Conservation (phyloP, 768 basidiomycete genomes). For the Russula virescens region DNA sequence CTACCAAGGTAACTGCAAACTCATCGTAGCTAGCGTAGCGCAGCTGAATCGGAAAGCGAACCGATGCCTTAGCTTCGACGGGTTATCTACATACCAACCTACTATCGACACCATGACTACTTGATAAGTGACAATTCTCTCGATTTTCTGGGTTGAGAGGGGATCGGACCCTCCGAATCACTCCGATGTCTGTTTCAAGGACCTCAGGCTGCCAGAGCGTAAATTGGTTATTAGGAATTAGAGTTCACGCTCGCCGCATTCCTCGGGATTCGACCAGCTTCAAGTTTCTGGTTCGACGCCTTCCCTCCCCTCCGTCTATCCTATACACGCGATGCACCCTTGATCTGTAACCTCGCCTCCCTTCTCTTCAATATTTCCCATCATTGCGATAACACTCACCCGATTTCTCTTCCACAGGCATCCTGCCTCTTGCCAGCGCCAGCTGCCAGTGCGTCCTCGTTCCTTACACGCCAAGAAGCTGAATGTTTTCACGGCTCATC, state of each 20-base stretch:
- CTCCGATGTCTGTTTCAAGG: not conserved
- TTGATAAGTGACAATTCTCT: not conserved
- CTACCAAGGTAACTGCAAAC: not conserved
- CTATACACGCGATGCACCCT: conserved; percentile 7
- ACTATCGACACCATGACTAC: not conserved
- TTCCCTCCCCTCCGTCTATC: not conserved
- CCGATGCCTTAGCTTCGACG: no score
- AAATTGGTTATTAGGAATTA: conserved; percentile 6
- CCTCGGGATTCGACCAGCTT: not conserved
- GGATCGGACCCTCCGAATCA: not conserved
- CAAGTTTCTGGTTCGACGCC: not conserved
- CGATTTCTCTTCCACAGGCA: not conserved
- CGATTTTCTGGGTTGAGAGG: not conserved
- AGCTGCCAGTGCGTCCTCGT: conserved; percentile 8
- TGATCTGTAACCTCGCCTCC: conserved; percentile 1
- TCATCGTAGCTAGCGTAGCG: not conserved
- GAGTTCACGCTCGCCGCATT: not conserved
- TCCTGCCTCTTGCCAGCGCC: no score
- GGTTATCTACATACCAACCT: not conserved
- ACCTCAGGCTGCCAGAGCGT: not conserved
- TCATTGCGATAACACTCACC: not conserved
- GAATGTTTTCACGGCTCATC: not conserved
- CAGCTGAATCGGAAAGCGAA: not conserved
- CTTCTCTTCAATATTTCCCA: conserved; percentile 1
- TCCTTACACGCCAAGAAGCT: not conserved